phyloP scores from a whole-genome alignment of 805 yeast species.

The Komagataella pastoris region DNA sequence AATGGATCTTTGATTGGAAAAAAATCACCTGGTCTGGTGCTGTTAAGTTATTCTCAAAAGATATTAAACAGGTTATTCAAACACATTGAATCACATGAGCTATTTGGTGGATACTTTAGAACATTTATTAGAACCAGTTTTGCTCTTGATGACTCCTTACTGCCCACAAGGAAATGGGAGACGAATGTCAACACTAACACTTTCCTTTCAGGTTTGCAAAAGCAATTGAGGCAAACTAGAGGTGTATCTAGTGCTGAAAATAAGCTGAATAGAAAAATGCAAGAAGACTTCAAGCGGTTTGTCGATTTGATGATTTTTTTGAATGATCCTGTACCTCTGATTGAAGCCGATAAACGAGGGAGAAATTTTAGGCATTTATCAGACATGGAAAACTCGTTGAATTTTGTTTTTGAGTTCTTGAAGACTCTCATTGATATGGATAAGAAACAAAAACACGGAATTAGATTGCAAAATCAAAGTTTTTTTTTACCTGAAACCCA shows the following conservation, averaged over 20 bases:
- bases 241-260: neutral
- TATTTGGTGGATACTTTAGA: neutral
- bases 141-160: neutral
- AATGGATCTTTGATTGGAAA: neutral
- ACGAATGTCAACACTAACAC: neutral
- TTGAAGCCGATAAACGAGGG: neutral
- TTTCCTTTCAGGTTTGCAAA: neutral
- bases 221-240: neutral
- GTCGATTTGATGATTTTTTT: neutral
- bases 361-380: neutral
- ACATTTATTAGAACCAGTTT: neutral
- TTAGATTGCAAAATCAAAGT: neutral
- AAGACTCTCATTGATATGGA: neutral
- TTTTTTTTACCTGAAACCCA: neutral
- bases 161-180: neutral
- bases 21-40: neutral
- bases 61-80: neutral
- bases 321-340: neutral
- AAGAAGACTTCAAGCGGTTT: neutral
- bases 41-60: neutral
- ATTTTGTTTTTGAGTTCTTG: neutral
- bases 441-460: neutral
- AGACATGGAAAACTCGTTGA: neutral
- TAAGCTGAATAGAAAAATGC: neutral
- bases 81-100: neutral